Evolutionary conservation across 2,329 filamentous ascomycete species (phyloP).

Genomic region (Fusarium luffae): DNA sequence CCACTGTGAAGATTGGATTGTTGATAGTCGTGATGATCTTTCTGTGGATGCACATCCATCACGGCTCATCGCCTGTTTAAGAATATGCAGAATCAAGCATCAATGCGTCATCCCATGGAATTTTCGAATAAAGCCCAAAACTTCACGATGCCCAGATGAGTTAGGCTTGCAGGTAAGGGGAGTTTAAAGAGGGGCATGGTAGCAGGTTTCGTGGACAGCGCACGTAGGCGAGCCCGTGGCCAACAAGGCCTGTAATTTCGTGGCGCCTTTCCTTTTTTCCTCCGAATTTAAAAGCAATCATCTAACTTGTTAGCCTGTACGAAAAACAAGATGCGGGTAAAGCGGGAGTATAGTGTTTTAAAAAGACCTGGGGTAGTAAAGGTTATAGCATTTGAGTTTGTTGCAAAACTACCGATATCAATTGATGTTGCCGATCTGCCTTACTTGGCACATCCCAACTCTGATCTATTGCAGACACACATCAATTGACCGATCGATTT

Average conservation of each 20-base stretch:
- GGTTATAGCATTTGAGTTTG: background rate
- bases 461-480: background rate
- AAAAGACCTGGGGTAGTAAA: background rate
- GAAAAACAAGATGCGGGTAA: conserved; percentile 1
- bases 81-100: conserved; percentile 4
- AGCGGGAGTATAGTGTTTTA: background rate
- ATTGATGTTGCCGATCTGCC: background rate
- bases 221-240: background rate
- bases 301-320: background rate
- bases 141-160: conserved; percentile 11
- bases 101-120: conserved; percentile 20
- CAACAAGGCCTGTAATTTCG: background rate
- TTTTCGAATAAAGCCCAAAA: background rate
- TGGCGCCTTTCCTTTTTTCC: background rate
- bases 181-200: conserved; percentile 9
- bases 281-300: background rate
- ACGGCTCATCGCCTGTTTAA: conserved; percentile 14
- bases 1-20: background rate
- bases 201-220: conserved; percentile 4
- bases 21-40: background rate
- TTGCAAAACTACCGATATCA: background rate
- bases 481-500: conserved; percentile 13
- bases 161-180: conserved; percentile 3
- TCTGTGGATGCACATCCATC: background rate
- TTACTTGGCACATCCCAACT: background rate